phyloP scores from a whole-genome alignment of 495 filamentous ascomycete genomes.

The Stereocaulon alpinum region DNA sequence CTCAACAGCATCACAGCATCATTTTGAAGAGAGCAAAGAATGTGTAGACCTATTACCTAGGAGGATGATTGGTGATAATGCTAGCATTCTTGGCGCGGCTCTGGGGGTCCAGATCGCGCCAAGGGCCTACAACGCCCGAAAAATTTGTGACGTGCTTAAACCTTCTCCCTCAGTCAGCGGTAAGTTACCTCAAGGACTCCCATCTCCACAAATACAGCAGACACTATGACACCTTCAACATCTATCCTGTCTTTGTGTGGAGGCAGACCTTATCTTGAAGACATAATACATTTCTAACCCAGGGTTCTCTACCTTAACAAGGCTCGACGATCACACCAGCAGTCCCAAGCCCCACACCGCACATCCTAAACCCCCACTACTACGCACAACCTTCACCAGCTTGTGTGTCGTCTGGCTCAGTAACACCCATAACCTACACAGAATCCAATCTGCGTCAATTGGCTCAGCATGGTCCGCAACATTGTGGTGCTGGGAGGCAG shows the following conservation, averaged over 20 bases:
- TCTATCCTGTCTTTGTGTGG: not conserved
- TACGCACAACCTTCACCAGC: not conserved
- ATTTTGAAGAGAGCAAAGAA: not conserved
- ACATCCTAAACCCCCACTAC: not conserved
- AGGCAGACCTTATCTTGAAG: conserved; percentile 4
- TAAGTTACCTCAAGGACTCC: not conserved
- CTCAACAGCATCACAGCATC: not conserved
- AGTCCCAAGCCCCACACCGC: not conserved
- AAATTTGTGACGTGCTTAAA: conserved; percentile 8
- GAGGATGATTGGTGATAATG: not conserved
- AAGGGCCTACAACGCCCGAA: not conserved
- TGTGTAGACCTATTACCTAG: not conserved
- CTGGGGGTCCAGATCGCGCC: not conserved
- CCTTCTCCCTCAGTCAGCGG: not conserved
- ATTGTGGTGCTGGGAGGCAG: conserved; percentile 88
- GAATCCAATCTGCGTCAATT: not conserved
- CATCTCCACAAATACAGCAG: not conserved
- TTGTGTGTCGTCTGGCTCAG: not conserved
- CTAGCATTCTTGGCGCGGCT: not conserved
- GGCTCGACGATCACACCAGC: not conserved
- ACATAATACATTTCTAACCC: conserved; percentile 34
- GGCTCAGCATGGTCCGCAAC: conserved; percentile 72
- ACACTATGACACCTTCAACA: not conserved
- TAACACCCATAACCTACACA: not conserved
- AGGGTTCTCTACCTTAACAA: conserved; percentile 32